Conservation (phyloP, 129 eudicot species). For the Centaurea solstitialis region DNA sequence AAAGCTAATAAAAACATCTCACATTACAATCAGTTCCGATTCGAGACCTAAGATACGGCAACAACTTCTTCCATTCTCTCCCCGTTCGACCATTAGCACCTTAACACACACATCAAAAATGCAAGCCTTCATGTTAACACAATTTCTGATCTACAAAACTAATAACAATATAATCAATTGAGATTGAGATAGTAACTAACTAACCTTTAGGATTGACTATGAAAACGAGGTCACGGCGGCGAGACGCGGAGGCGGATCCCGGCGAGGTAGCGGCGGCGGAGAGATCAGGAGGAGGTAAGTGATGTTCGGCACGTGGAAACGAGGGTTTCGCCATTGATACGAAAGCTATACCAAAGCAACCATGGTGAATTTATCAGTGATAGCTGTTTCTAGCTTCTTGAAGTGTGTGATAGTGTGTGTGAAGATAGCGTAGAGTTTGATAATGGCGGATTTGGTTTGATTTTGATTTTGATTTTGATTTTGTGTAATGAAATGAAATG, state of each 20-base stretch:
- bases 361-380: conserved; percentile 14
- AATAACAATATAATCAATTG: not conserved
- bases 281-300: conserved; percentile 55
- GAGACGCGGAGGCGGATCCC: conserved; percentile 43
- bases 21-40: conserved; percentile 76
- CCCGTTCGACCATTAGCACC: conserved; percentile 98
- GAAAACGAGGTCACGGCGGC: conserved; percentile 90
- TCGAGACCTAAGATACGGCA: conserved; percentile 90
- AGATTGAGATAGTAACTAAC: not conserved
- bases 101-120: conserved; percentile 31
- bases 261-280: conserved; percentile 42
- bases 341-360: conserved; percentile 35
- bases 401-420: conserved; percentile 7
- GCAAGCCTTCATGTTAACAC: conserved; percentile 7
- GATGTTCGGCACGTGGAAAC: conserved; percentile 41
- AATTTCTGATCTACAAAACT: not conserved
- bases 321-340: conserved; percentile 70
- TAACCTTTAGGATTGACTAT: conserved; percentile 90
- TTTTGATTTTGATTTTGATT: not conserved
- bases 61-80: conserved; percentile 87
- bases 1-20: conserved; percentile 27
- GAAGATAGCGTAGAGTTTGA: not conserved
- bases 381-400: not conserved
- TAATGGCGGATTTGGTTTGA: not conserved
- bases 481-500: not conserved